A percentile compares a stretch with the other conserved stretches of the same genome.
Conservation (phyloP, 1,284 basidiomycete species). For the Anthracocystis walkeri region DNA sequence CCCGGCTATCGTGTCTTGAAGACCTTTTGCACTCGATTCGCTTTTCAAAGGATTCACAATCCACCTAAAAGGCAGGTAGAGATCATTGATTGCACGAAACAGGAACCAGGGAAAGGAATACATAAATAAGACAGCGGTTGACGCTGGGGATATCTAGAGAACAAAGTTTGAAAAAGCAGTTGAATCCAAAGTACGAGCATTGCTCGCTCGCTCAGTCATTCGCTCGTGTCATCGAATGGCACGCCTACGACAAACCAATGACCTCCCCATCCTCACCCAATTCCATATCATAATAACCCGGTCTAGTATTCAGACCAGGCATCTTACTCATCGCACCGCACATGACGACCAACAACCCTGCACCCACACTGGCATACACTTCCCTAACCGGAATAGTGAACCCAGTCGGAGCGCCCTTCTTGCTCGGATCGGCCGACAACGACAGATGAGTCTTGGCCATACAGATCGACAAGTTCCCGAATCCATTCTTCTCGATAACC, state of each 20-base stretch:
- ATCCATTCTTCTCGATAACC: slow-evolving; percentile 91
- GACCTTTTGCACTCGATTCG: too few species aligned
- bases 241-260: slow-evolving; percentile 67
- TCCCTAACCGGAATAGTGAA: slow-evolving; percentile 94
- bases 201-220: too few species aligned
- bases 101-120: background rate
- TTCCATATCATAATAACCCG: slow-evolving; percentile 74
- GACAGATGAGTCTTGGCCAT: slow-evolving; percentile 90
- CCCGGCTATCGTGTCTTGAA: too few species aligned
- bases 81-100: slow-evolving; percentile 1
- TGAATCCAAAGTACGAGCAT: too few species aligned
- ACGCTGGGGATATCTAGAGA: slow-evolving; percentile 4
- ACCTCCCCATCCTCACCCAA: slow-evolving; percentile 69
- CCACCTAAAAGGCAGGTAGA: too few species aligned
- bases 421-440: slow-evolving; percentile 59
- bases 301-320: slow-evolving; percentile 94
- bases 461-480: slow-evolving; percentile 79
- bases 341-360: slow-evolving; percentile 94
- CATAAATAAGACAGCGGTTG: background rate
- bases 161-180: slow-evolving; percentile 21
- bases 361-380: slow-evolving; percentile 89
- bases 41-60: too few species aligned
- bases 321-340: slow-evolving; percentile 80
- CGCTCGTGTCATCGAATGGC: too few species aligned
- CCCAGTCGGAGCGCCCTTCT: slow-evolving; percentile 62